phyloP scores from a whole-genome alignment of 169 alveolate species.

The Toxoplasma gondii region DNA sequence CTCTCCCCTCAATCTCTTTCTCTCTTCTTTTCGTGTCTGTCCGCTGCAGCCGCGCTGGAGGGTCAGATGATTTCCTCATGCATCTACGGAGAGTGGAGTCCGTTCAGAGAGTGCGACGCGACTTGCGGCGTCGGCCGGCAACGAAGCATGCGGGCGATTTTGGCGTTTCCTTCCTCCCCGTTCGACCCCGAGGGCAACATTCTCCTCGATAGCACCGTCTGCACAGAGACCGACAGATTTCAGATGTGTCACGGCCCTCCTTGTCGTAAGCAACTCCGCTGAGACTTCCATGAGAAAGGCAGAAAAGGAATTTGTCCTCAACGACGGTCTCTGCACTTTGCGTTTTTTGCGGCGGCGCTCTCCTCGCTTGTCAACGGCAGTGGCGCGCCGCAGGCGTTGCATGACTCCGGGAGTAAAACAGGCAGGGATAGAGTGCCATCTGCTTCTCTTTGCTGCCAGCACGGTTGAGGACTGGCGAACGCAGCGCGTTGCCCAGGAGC shows the following conservation, averaged over 20 bases:
- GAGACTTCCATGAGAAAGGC: too few relatives aligned
- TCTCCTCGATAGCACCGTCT: slow-evolving; percentile 14
- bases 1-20: background rate
- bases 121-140: slow-evolving; percentile 75
- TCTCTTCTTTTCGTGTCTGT: background rate
- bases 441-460: too few relatives aligned
- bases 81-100: slow-evolving; percentile 73
- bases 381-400: too few relatives aligned
- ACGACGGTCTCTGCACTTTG: too few relatives aligned
- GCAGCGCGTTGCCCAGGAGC: too few relatives aligned
- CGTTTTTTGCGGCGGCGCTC: too few relatives aligned
- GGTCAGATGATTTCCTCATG: slow-evolving; percentile 62
- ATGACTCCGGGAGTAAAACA: too few relatives aligned
- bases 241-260: slow-evolving; percentile 63
- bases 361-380: too few relatives aligned
- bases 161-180: slow-evolving; percentile 62
- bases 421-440: too few relatives aligned
- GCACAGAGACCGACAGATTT: slow-evolving; percentile 42
- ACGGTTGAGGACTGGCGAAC: too few relatives aligned
- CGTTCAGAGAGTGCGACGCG: slow-evolving; percentile 72
- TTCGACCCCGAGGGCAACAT: slow-evolving; percentile 25
- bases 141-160: slow-evolving; percentile 58
- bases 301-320: too few relatives aligned
- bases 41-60: slow-evolving; percentile 16
- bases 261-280: slow-evolving; percentile 53